Percentiles rank a stretch among this genome's conserved stretches.
Evolutionary conservation across 1,139 yeast genomes (phyloP).

Genomic region (Spathaspora jeffriesii): DNA sequence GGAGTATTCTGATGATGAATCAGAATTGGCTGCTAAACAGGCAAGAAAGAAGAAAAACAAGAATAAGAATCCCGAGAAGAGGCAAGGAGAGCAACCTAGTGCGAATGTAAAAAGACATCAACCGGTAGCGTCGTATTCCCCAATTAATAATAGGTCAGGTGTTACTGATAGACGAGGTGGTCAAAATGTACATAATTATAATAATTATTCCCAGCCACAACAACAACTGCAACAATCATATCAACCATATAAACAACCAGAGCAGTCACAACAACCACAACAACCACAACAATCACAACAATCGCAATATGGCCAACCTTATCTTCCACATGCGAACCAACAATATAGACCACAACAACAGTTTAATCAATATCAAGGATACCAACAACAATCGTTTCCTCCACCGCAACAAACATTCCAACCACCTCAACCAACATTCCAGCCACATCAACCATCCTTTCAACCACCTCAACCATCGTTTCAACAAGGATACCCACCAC

Average conservation of each 20-base stretch:
- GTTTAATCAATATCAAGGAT: constrained; percentile 6
- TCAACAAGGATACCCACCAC: not conserved
- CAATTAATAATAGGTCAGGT: constrained; percentile 5
- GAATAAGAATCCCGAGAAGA: constrained; percentile 24
- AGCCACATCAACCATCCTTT: constrained; percentile 1
- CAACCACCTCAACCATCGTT: constrained; percentile 7
- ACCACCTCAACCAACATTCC: constrained; percentile 2
- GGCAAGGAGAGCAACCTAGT: constrained; percentile 2
- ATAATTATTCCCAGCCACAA: constrained; percentile 10
- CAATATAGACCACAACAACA: constrained; percentile 5
- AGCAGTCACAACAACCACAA: constrained; percentile 3
- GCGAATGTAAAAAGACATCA: constrained; percentile 7
- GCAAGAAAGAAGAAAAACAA: constrained; percentile 55
- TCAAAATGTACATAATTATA: not conserved
- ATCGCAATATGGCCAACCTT: constrained; percentile 12
- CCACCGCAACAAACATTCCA: constrained; percentile 5
- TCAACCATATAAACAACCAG: no score
- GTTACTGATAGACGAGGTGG: constrained; percentile 6
- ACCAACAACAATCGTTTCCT: constrained; percentile 4
- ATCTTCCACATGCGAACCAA: constrained; percentile 9
- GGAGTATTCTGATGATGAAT: constrained; percentile 93
- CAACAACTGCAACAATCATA: constrained; percentile 2
- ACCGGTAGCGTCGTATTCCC: constrained; percentile 11
- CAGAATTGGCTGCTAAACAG: constrained; percentile 64
- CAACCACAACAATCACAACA: no score